Evolutionary conservation across 345 rosid species (phyloP).

Genomic region (Syzygium jambos): DNA sequence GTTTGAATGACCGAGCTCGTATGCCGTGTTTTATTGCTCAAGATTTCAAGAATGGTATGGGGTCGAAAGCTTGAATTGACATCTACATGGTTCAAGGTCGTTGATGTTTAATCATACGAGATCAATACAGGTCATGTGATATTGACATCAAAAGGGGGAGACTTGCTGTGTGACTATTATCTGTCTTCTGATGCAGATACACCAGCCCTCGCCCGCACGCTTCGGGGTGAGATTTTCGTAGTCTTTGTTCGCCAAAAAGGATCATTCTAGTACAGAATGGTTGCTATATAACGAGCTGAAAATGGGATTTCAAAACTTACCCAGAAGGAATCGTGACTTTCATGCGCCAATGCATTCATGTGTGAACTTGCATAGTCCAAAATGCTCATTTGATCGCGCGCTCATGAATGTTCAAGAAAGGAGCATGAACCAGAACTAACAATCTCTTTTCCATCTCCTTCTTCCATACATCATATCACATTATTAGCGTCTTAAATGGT

Average conservation of each 20-base stretch:
- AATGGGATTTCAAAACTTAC: background rate
- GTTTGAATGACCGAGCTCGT: background rate
- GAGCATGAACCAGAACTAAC: background rate
- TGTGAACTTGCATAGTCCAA: background rate
- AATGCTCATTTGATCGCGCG: background rate
- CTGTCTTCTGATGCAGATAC: background rate
- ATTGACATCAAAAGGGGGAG: background rate
- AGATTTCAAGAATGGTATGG: background rate
- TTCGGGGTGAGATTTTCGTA: background rate
- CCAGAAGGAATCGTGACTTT: background rate
- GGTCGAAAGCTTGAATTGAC: background rate
- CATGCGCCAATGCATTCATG: background rate
- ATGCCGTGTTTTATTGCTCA: background rate
- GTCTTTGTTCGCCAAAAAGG: background rate
- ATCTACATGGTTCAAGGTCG: background rate
- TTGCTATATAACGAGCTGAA: background rate
- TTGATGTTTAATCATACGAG: background rate
- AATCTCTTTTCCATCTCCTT: background rate
- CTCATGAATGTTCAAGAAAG: background rate
- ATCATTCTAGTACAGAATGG: background rate
- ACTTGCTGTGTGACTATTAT: background rate
- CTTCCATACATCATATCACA: background rate
- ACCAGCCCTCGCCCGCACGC: background rate
- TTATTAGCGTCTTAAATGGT: background rate
- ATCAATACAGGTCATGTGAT: background rate